These are phyloP conservation scores for Mycena latifolia DNA, from an alignment of 768 basidiomycete genomes.

Conservation along the genomic window DNA sequence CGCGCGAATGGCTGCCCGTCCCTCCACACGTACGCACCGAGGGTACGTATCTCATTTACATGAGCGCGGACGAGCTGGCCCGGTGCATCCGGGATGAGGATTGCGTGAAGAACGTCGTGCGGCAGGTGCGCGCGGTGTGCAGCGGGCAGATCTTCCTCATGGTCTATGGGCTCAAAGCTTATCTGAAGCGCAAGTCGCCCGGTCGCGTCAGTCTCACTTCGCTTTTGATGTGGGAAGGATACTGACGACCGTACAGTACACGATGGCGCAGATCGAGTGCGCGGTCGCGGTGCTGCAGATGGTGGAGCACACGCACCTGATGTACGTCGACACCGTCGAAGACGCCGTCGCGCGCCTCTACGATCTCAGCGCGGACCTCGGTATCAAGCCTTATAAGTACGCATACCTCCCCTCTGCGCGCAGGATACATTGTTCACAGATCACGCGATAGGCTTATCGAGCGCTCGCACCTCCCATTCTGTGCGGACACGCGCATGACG, in stretches of 20 bases:
- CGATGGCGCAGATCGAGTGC: slow-evolving; percentile 28
- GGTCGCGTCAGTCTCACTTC: neutral
- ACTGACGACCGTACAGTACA: slow-evolving; percentile 10
- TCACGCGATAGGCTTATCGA: slow-evolving; percentile 34
- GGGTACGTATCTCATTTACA: slow-evolving; percentile 20
- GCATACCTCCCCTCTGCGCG: slow-evolving; percentile 27
- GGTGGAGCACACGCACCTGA: slow-evolving; percentile 29
- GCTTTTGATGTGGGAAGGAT: no score
- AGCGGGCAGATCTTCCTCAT: slow-evolving; percentile 35
- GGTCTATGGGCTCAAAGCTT: slow-evolving; percentile 26
- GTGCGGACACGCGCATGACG: slow-evolving; percentile 19
- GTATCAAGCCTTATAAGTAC: slow-evolving; percentile 45
- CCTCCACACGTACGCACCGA: neutral
- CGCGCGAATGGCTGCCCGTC: slow-evolving; percentile 24
- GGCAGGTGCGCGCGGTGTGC: slow-evolving; percentile 8
- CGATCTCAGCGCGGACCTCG: slow-evolving; percentile 39
- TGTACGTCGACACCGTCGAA: slow-evolving; percentile 20
- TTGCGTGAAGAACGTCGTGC: slow-evolving; percentile 20
- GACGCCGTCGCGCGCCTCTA: slow-evolving; percentile 33
- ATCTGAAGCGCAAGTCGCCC: slow-evolving; percentile 5
- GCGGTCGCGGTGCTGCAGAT: slow-evolving; percentile 34
- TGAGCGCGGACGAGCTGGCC: slow-evolving; percentile 19
- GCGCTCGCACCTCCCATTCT: slow-evolving; percentile 33
- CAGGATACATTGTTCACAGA: neutral
- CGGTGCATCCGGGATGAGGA: slow-evolving; percentile 19